A percentile compares a stretch with the other conserved stretches of the same genome.
Conservation (phyloP, 208 protist species). For the Leishmania tropica region DNA sequence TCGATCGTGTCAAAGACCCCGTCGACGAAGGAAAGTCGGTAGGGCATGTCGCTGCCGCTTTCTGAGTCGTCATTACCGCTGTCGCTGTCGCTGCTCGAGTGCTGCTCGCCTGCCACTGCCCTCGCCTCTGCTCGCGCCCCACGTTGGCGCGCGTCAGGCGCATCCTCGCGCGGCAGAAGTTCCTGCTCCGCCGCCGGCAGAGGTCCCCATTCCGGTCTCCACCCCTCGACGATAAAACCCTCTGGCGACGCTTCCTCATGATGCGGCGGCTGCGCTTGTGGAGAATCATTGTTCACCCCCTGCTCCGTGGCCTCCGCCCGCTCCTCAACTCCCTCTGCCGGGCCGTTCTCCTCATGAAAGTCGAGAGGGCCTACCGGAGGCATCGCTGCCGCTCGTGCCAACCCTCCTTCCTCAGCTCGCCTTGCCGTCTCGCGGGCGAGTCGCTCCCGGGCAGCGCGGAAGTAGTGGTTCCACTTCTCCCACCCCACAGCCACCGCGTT, state of each 20-base stretch:
- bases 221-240: neutral
- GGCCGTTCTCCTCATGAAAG: neutral
- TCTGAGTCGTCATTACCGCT: neutral
- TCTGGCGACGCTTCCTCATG: neutral
- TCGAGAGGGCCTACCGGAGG: neutral
- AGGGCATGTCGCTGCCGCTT: neutral
- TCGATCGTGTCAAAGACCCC: constrained; percentile 27
- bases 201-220: constrained; percentile 14
- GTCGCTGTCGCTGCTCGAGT: neutral
- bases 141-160: neutral
- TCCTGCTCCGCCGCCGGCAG: neutral
- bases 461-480: constrained; percentile 31
- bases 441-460: constrained; percentile 1
- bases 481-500: constrained; percentile 12
- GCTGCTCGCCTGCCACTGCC: neutral
- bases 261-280: neutral
- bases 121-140: neutral
- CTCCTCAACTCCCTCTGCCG: neutral
- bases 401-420: constrained; percentile 1
- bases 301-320: neutral
- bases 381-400: neutral
- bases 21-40: constrained; percentile 28
- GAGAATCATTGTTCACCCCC: neutral
- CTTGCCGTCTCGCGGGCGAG: constrained; percentile 9
- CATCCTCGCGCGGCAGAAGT: neutral